Base-by-base conservation (phyloP, 495 filamentous ascomycete species). In the Thermothielavioides terrestris region DNA sequence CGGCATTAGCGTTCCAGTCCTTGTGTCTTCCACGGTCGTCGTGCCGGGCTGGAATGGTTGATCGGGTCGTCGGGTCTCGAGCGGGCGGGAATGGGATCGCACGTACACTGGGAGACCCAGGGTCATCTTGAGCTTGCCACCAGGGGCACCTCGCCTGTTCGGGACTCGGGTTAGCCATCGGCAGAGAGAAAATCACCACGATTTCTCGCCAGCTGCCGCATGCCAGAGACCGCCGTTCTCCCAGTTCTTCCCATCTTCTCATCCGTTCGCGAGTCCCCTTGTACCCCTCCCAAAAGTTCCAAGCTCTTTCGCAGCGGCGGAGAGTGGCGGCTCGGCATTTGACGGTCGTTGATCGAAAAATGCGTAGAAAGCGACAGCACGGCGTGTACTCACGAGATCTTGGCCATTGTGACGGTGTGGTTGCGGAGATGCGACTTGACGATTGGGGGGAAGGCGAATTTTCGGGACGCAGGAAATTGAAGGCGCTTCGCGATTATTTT, bases 121-220 rank as follows among this genome's bases (percentile, higher is more conserved):
- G 70, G 92, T 95, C 92, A 98, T 98, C 85, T 95, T 98, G 58
- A 98, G 84, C 86, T 98, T 98, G 86, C 94, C 94, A 80, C 92
- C 94, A 61, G 90, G 82, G 79, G 86, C 85, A 85, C 85, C 86
- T 79, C 87, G 87, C 66, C 90, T 80, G 49, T 53, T 36, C n/a
- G n/a, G 20, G 45, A 18, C 23, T 8, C 21, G 38, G n/a, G 56
- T 68, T 50, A 68, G 63, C 39, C n/a, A n/a, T n/a, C n/a, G n/a
- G n/a, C n/a, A n/a, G n/a, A n/a, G n/a, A n/a, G n/a, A n/a, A n/a
- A n/a, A n/a, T 15, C 26, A 20, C 15, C 7, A 26, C 20, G 3
- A 26, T 46, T 42, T 35, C 27, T 40, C 50, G 36, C 34, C 11
- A 25, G 42, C 27, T 35, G 27, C 22, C 31, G 30, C 47, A 17